Base-by-base conservation (phyloP, 2,329 filamentous ascomycete genomes). In the Diaporthe destruens region DNA sequence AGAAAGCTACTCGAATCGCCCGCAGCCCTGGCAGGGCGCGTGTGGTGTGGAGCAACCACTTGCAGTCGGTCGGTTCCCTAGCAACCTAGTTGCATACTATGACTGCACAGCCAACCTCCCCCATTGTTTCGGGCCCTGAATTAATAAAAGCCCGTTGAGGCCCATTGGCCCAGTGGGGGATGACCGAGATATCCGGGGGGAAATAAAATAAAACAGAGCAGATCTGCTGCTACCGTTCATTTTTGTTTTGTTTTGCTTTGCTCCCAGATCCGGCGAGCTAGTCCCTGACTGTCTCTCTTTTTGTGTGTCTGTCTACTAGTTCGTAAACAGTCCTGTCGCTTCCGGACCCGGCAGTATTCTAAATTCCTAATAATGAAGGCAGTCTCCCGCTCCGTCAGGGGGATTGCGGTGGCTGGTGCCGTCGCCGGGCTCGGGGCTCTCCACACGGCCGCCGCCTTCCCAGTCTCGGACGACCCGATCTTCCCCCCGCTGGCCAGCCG, bases 21-120 rank as follows among this genome's bases (percentile, higher is more conserved):
- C 32, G 32, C 61, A 18, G 61, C 44, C 61, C 44, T 51, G 44
- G 61, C 29, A 63, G 42, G 59, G 61, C 61, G 61, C 44, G 42
- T 51, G 39, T 42, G 32, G 39, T 32, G 61, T 66, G 61, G 61
- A 66, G 61, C 61, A 66, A 66, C 47, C 44, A 53, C 47, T 16
- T 36, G 44, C 44, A n/a, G 29, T 47, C 47, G 16, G 14, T 53
- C 32, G 32, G 61, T 53, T 53, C 32, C 61, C 61, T 29, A 39
- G 47, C 44, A 66, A 53, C 61, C 47, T 66, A 39, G 61, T 16
- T 39, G 61, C 61, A 66, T 53, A 49, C 47, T 51, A 53, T 53
- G 47, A 66, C 61, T 39, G 61, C 61, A 66, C 61, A 47, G 61
- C 61, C 61, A 53, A 66, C 61, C 61, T 66, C 61, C 61, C 61